Percentiles rank a stretch among this genome's conserved stretches.
Conservation (phyloP, 2,329 filamentous ascomycete species). For the Fusarium aywerte region DNA sequence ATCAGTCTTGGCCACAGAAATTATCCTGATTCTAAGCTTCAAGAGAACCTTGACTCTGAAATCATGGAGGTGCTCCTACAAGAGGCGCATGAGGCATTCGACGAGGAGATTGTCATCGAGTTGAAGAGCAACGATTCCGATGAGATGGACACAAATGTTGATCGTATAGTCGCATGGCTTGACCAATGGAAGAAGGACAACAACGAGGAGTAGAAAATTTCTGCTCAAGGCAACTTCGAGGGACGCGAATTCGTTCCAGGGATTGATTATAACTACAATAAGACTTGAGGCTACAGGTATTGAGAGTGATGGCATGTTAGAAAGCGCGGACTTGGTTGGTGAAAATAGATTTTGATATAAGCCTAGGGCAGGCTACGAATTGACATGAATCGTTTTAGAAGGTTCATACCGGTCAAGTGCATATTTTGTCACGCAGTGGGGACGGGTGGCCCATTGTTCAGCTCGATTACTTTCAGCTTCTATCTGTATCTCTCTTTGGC, state of each 20-base stretch:
- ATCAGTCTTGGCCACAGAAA: constrained; percentile 60
- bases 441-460: constrained; percentile 4
- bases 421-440: constrained; percentile 33
- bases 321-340: constrained; percentile 21
- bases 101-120: constrained; percentile 88
- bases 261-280: not conserved
- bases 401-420: constrained; percentile 28
- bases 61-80: constrained; percentile 96
- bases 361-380: constrained; percentile 32
- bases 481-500: constrained; percentile 1
- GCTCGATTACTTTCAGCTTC: constrained; percentile 8
- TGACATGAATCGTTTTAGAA: constrained; percentile 35
- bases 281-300: not conserved
- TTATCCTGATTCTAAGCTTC: constrained; percentile 86
- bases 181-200: constrained; percentile 81
- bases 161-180: constrained; percentile 84
- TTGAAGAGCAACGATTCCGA: constrained; percentile 82
- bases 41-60: constrained; percentile 96
- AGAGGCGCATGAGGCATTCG: constrained; percentile 88
- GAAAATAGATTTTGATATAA: constrained; percentile 41
- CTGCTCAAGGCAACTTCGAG: not conserved
- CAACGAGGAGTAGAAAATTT: constrained; percentile 23
- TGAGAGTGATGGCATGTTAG: not conserved
- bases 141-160: constrained; percentile 89
- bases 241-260: not conserved